Conservation (phyloP, 2,329 filamentous ascomycete genomes). For the Pseudogymnoascus sp. region DNA sequence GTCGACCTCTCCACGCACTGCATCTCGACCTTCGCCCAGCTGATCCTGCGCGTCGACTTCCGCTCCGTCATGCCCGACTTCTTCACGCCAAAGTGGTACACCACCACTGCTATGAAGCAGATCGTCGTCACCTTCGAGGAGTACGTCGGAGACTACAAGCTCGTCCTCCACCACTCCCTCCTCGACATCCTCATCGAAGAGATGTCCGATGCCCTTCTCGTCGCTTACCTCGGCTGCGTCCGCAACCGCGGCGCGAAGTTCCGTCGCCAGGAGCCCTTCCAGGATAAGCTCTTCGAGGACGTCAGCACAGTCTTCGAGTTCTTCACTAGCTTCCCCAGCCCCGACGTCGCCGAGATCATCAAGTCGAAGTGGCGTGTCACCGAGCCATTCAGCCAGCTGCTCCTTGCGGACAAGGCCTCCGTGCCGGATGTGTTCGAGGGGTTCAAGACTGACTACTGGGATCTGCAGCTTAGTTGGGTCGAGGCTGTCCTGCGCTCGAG, state of each 20-base stretch:
- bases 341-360: slow-evolving; percentile 62
- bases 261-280: slow-evolving; percentile 75
- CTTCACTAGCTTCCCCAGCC: slow-evolving; percentile 60
- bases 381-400: slow-evolving; percentile 69
- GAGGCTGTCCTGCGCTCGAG: slow-evolving; percentile 78
- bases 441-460: slow-evolving; percentile 86
- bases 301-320: slow-evolving; percentile 84
- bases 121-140: slow-evolving; percentile 94
- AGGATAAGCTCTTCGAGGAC: slow-evolving; percentile 90
- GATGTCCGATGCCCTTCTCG: slow-evolving; percentile 81
- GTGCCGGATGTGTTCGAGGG: slow-evolving; percentile 70
- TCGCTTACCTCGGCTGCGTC: slow-evolving; percentile 73
- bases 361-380: slow-evolving; percentile 91
- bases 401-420: slow-evolving; percentile 65
- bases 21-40: slow-evolving; percentile 73
- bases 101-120: slow-evolving; percentile 76
- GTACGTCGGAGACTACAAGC: slow-evolving; percentile 80
- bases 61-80: slow-evolving; percentile 73
- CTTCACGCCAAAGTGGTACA: slow-evolving; percentile 88
- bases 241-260: slow-evolving; percentile 89
- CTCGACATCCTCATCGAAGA: slow-evolving; percentile 90
- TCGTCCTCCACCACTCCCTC: slow-evolving; percentile 76
- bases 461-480: slow-evolving; percentile 90
- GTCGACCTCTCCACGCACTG: slow-evolving; percentile 93
- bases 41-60: slow-evolving; percentile 91